Conservation (phyloP, 257 asterid genomes). For the Nicotiana benthamiana region DNA sequence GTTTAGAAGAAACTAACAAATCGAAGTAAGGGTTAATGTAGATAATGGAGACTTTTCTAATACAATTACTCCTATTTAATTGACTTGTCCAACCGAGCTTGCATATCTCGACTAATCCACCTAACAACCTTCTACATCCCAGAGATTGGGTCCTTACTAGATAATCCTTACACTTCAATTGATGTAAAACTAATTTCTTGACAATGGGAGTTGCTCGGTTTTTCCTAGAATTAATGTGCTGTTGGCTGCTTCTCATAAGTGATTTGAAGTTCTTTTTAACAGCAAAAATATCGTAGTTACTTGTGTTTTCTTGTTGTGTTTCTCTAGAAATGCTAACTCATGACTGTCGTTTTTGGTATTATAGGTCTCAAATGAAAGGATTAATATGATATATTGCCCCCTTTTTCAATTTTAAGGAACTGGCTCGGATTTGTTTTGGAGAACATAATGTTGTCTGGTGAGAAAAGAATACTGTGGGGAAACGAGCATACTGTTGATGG, state of each 20-base stretch:
- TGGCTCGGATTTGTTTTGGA: conserved; percentile 5
- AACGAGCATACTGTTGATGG: conserved; percentile 6
- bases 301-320: background rate
- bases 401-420: conserved; percentile 11
- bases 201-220: background rate
- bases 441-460: background rate
- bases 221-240: background rate
- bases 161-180: background rate
- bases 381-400: background rate
- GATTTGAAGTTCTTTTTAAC: background rate
- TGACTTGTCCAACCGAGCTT: too few species aligned
- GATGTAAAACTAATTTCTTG: background rate
- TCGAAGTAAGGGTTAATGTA: background rate
- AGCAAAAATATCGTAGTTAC: background rate
- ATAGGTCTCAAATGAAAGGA: conserved; percentile 20
- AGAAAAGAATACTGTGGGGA: background rate
- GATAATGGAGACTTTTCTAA: background rate
- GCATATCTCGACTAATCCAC: background rate
- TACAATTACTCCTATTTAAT: too few species aligned
- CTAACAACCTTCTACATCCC: background rate
- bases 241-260: background rate
- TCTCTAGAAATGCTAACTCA: conserved; percentile 3
- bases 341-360: background rate
- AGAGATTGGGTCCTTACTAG: background rate
- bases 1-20: background rate